Percentiles rank a stretch among this genome's conserved stretches.
These are phyloP conservation scores for Dendrobium chrysotoxum DNA, from an alignment of 106 monocot genomes.

Conservation along the genomic window DNA sequence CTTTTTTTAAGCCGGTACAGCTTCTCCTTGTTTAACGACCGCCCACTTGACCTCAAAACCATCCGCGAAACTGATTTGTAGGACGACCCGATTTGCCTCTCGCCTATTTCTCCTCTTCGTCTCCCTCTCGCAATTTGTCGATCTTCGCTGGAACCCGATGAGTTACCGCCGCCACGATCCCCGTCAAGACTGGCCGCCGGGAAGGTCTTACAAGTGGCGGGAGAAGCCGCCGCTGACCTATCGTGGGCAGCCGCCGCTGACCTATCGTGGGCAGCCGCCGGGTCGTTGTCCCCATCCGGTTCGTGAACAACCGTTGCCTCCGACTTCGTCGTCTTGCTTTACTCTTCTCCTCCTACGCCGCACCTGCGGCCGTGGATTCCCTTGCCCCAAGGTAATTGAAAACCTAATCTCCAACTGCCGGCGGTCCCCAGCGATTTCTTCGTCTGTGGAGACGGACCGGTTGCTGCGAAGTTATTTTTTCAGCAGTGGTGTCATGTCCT, in stretches of 20 bases:
- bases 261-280: neutral
- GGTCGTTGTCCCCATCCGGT: neutral
- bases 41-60: too few species aligned
- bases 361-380: neutral
- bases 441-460: neutral
- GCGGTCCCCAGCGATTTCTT: neutral
- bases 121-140: neutral
- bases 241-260: neutral
- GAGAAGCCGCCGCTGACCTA: neutral
- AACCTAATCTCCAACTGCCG: conserved; percentile 13
- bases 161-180: neutral
- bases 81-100: too few species aligned
- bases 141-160: neutral
- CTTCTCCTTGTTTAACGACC: too few species aligned
- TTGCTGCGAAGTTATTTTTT: conserved; percentile 23
- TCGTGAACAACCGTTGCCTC: neutral
- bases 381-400: neutral
- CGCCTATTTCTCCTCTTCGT: neutral
- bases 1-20: too few species aligned
- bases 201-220: neutral
- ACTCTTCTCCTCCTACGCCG: conserved; percentile 7
- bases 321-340: neutral
- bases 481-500: conserved; percentile 19
- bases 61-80: too few species aligned
- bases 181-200: neutral